Evolutionary conservation across 768 basidiomycete species (phyloP), one percentile per base, ranked within the genome.

Genomic region (Collybia sordida): DNA sequence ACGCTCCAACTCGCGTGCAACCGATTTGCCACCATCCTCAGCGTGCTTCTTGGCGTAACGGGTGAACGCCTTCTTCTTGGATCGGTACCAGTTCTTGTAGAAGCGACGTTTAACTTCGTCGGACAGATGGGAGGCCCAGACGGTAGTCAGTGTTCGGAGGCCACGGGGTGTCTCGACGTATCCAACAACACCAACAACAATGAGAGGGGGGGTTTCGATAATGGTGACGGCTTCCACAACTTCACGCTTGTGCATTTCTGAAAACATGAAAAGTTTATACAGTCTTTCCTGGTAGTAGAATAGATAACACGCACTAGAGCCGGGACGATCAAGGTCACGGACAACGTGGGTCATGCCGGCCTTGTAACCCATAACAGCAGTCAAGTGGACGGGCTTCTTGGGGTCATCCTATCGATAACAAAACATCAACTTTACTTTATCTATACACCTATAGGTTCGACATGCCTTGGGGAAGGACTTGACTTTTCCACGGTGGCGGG

Each of bases 21-120:
- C 83, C 47, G 91, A 90, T 74, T 93, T 93, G 68, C 93, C 93
- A 59, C 83, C 82, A 65, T 94, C 90, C 71, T 98, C 96, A 51
- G 95, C 90, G 71, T 96, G 89, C 79, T 96, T 98, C 86, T 97
- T 97, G 70, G 97, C 95, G 74, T 99, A 99, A 69, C 93, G 93
- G 65, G 97, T 99, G 85, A 98, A 99, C 35, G 97, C 97, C 87
- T 99, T 99, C 85, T 98, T 98, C 90, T 99, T 99, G 43, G 93
- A 96, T 61, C 92, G 88, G 82, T 98, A 98, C 95, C 96, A 98
- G 84, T 96, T 97, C 83, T 94, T 95, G 89, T 98, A 98, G 88
- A 99, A 98, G 62, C 97, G 86, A 66, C 97, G 92, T 77, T 96
- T 99, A 70, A 98, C 69, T 70, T 98, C 95, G 71, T 98, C 97